phyloP scores from a whole-genome alignment of 306 rosid species.

The Vigna unguiculata region DNA sequence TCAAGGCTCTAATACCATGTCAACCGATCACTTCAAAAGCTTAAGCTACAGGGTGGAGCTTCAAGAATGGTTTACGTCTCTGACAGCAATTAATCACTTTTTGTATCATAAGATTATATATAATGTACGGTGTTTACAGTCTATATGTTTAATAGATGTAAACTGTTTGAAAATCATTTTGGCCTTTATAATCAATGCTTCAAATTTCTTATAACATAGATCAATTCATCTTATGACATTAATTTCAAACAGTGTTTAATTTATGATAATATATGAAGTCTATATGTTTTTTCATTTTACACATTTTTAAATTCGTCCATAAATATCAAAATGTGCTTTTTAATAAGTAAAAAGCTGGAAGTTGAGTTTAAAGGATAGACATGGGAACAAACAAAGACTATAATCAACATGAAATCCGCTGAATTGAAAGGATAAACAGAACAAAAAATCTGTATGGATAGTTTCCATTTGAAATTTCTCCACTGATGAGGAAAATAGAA shows the following conservation, averaged over 20 bases:
- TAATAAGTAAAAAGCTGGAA: neutral
- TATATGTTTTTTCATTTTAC: neutral
- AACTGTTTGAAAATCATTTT: neutral
- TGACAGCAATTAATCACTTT: slow-evolving; percentile 8
- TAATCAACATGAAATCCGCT: neutral
- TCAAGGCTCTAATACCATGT: neutral
- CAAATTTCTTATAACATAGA: neutral
- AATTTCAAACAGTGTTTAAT: neutral
- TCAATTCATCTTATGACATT: neutral
- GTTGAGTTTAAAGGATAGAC: neutral
- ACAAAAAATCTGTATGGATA: neutral
- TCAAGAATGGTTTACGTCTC: neutral
- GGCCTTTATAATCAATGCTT: neutral
- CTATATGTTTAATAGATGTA: neutral
- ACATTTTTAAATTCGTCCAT: neutral
- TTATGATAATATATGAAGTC: neutral
- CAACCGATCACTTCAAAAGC: neutral
- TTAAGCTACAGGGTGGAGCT: slow-evolving; percentile 12
- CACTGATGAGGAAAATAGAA: neutral
- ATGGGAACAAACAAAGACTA: neutral
- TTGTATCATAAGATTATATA: neutral
- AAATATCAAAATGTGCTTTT: neutral
- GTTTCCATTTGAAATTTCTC: neutral
- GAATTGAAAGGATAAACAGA: neutral
- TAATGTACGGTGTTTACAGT: neutral